Base-by-base conservation (phyloP, 2,329 filamentous ascomycete species). In the Diplodia seriata region DNA sequence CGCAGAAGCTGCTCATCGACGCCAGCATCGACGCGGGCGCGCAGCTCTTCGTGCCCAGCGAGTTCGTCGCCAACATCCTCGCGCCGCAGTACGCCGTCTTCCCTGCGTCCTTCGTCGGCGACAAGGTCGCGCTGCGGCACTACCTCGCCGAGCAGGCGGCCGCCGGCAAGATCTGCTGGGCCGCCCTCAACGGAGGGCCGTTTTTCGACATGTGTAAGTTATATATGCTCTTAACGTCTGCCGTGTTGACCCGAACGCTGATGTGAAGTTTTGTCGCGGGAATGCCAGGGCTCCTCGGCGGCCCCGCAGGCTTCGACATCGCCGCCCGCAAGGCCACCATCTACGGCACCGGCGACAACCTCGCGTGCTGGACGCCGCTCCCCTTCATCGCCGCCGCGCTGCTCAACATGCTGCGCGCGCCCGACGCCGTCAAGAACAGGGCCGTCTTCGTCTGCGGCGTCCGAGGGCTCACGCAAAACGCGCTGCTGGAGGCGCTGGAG, bases 21-120 rank as follows among this genome's bases (percentile, higher is more conserved):
- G 81, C 80, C 23, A 73, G 77, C n/a, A 70, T 81, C 51, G 74
- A 76, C 20, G 79, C 79, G 6, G 77, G 78, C 8, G 80, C 82
- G 3, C 74, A 72, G 61, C 75, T 78, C 14, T 79, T 82, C 71
- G 76, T 83, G 38, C 80, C 81, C 14, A 74, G 76, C 70, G 3
- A 77, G 75, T 68, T 76, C 74, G 68, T 77, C 3, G 71, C 74
- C 0, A 67, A 77, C 38, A 57, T 78, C 1, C 59, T 23, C 11
- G 73, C 72, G 5, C 70, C 73, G 64, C 73, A 75, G 36, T 78
- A 68, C 56, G 68, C 56, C 4, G 68, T 74, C 9, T 3, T 79
- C 18, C 76, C 76, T 8, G 74, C 77, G 61, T 20, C 56, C 9
- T 66, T 69, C 12, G 70, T 71, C 5, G 77, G 77, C 0, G 73